These are phyloP conservation scores for Mucor irregularis DNA, from an alignment of 371 early-diverging fungal species.

Conservation along the genomic window DNA sequence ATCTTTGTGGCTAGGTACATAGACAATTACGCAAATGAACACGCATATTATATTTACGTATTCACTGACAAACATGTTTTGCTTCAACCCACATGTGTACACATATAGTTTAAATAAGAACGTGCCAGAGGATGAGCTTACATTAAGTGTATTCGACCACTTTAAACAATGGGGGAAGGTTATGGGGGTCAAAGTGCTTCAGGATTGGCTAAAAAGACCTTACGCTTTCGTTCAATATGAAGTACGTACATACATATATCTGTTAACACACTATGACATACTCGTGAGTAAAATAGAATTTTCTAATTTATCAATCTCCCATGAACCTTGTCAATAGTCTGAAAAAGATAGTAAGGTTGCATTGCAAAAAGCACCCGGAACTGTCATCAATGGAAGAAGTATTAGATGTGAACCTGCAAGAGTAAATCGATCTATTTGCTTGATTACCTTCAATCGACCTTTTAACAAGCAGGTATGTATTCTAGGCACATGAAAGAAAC, in stretches of 20 bases:
- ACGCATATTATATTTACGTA: background rate
- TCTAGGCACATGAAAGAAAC: background rate
- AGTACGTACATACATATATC: slow-evolving; percentile 40
- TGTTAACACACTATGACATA: too few species aligned
- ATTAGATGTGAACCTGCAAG: slow-evolving; percentile 85
- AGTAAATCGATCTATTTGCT: slow-evolving; percentile 80
- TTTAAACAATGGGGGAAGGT: slow-evolving; percentile 72
- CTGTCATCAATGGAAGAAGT: slow-evolving; percentile 66
- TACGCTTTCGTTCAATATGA: slow-evolving; percentile 87
- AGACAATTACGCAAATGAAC: too few species aligned
- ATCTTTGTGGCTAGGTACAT: slow-evolving; percentile 60
- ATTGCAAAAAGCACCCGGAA: slow-evolving; percentile 68
- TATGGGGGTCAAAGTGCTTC: slow-evolving; percentile 75
- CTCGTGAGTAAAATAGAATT: too few species aligned
- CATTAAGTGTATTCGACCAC: slow-evolving; percentile 60
- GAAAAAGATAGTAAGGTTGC: slow-evolving; percentile 64
- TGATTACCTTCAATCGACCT: slow-evolving; percentile 49
- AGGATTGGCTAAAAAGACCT: slow-evolving; percentile 79
- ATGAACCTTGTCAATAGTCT: background rate
- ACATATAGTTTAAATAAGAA: slow-evolving; percentile 15
- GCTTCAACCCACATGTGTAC: too few species aligned
- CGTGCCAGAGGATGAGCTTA: slow-evolving; percentile 43
- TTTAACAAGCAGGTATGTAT: slow-evolving; percentile 44
- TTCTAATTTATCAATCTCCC: background rate
- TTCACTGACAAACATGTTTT: too few species aligned